Evolutionary conservation across 1,284 basidiomycete species (phyloP).

Genomic region (Sporisorium sorghi): DNA sequence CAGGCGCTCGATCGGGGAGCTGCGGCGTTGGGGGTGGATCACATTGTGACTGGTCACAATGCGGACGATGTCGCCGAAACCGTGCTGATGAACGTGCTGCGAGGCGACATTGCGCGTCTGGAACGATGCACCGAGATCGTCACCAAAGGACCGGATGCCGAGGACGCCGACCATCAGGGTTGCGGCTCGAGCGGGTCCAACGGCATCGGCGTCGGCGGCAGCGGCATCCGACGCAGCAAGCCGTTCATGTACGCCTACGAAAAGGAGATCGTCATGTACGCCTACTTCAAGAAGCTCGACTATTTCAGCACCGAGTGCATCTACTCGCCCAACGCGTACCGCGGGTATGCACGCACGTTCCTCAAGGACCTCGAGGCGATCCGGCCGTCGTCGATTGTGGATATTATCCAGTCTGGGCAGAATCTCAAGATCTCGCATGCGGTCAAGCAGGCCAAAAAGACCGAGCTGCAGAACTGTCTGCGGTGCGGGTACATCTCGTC

Average conservation of each 20-base stretch:
- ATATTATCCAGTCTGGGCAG: slow-evolving; percentile 79
- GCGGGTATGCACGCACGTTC: slow-evolving; percentile 92
- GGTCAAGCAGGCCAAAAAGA: slow-evolving; percentile 56
- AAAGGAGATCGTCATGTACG: slow-evolving; percentile 99
- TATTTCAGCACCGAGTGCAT: slow-evolving; percentile 99
- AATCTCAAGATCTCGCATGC: slow-evolving; percentile 51
- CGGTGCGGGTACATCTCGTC: slow-evolving; percentile 68
- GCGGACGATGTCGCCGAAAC: slow-evolving; percentile 99
- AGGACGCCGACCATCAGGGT: slow-evolving; percentile 69
- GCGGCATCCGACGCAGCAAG: slow-evolving; percentile 95
- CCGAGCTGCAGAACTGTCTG: slow-evolving; percentile 59
- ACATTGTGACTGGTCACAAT: slow-evolving; percentile 99
- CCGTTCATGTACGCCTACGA: slow-evolving; percentile 99
- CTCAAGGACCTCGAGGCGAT: slow-evolving; percentile 95
- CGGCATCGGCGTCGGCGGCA: slow-evolving; percentile 73
- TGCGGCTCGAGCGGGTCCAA: slow-evolving; percentile 50
- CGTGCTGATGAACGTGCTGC: slow-evolving; percentile 98
- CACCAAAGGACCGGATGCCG: slow-evolving; percentile 57
- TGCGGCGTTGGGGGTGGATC: slow-evolving; percentile 86
- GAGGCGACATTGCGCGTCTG: slow-evolving; percentile 93
- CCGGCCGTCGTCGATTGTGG: slow-evolving; percentile 92
- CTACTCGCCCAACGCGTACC: slow-evolving; percentile 93
- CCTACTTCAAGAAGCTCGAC: slow-evolving; percentile 93
- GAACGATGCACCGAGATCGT: slow-evolving; percentile 94
- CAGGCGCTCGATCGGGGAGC: slow-evolving; percentile 97